Percentiles rank a stretch among this genome's conserved stretches.
These are phyloP conservation scores for Pugionium cornutum DNA, from an alignment of 345 rosid species.

Conservation along the genomic window DNA sequence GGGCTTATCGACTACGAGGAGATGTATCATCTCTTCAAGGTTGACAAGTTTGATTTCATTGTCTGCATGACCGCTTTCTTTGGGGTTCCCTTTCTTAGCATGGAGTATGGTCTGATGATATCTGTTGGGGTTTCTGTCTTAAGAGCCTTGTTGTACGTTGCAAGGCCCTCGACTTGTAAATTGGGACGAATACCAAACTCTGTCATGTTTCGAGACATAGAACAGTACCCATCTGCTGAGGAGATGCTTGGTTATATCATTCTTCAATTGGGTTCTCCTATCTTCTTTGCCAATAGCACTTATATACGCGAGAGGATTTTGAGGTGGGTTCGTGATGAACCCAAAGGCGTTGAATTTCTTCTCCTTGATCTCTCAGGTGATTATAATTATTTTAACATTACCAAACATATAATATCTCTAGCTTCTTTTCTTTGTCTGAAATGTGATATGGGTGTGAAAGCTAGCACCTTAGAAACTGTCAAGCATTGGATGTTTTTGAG, in stretches of 20 bases:
- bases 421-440: not conserved
- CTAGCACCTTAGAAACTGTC: too few relatives aligned
- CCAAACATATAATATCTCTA: not conserved
- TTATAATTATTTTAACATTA: slow-evolving; percentile 20
- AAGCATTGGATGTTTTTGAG: not conserved
- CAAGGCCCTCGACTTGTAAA: slow-evolving; percentile 77
- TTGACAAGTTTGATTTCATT: slow-evolving; percentile 77
- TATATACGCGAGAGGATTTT: slow-evolving; percentile 74
- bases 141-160: slow-evolving; percentile 66
- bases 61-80: slow-evolving; percentile 79
- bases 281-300: slow-evolving; percentile 74
- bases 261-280: slow-evolving; percentile 84
- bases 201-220: slow-evolving; percentile 56
- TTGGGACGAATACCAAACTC: slow-evolving; percentile 68
- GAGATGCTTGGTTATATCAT: slow-evolving; percentile 52
- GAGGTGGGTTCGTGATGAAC: slow-evolving; percentile 62
- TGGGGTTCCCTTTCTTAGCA: slow-evolving; percentile 74
- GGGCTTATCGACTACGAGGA: slow-evolving; percentile 76
- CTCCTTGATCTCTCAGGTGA: slow-evolving; percentile 75
- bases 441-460: too few relatives aligned
- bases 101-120: slow-evolving; percentile 79
- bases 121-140: slow-evolving; percentile 73
- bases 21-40: slow-evolving; percentile 61
- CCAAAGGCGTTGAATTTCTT: slow-evolving; percentile 52
- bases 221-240: slow-evolving; percentile 61